Base-by-base conservation (phyloP, 1,284 basidiomycete species). In the Neolentinus lepideus region DNA sequence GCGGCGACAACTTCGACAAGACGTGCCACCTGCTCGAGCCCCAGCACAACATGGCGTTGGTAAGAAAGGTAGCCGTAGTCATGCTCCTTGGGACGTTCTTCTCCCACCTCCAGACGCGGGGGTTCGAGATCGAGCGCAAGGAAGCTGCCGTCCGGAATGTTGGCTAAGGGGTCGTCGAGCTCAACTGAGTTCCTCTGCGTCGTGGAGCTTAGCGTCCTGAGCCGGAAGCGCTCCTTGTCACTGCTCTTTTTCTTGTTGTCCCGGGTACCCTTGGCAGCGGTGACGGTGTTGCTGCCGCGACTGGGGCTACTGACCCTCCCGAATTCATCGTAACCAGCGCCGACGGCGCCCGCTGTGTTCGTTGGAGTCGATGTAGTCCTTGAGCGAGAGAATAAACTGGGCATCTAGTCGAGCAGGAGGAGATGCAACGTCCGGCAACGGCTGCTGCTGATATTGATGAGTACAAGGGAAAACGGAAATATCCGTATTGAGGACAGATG, bases 1-100 rank as follows among this genome's bases (percentile, higher is more conserved):
- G 81, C 76, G 36, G 84, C 80, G 36, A 93, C 74, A 55, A 85
- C 81, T 51, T 82, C 76, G 19, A 92, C 83, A 36, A 94, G 79
- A 31, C 79, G 75, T 6, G 81, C 78, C 14, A 87, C 81, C 63
- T 94, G 84, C 56, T 90, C 85, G 14, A 92, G 71, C 12, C 88
- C 84, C 0, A 95, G 79, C 2, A 90, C 75, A 58, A 90, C 82
- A 66, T 91, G 84, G 27, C 83, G 77, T 57, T 84, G 79, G 66
- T 83, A 84, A 16, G 80, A 81, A 46, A 92, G 77, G 60, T 88
- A 88, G 45, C 89, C 86, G 64, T 91, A 90, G 65, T 84, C 83
- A 57, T 77, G 70, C 51, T 69, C 60, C 71, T 52, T 61, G 64
- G 35, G 61, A 56, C 14, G 62, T 43, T 65, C 61, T 36, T 66